Conservation (phyloP, 345 rosid genomes). For the Theobroma cacao region DNA sequence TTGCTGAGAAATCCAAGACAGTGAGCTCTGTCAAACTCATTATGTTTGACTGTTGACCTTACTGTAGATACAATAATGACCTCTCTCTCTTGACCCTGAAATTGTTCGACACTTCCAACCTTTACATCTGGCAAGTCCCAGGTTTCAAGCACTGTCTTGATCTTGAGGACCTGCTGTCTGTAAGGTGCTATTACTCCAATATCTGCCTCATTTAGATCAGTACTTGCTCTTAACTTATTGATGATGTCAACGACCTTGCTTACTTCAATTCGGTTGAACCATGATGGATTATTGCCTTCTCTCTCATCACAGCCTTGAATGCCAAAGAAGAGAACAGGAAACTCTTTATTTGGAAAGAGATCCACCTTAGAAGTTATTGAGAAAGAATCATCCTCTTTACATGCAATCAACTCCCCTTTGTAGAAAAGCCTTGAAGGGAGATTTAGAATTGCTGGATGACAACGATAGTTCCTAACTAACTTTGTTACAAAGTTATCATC, state of each 20-base stretch:
- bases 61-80: slow-evolving; percentile 64
- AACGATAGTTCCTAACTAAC: slow-evolving; percentile 50
- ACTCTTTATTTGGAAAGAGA: slow-evolving; percentile 40
- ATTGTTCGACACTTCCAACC: slow-evolving; percentile 74
- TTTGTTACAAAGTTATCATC: slow-evolving; percentile 45
- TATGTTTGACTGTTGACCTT: slow-evolving; percentile 54
- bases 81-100: slow-evolving; percentile 65
- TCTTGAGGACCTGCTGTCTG: slow-evolving; percentile 58
- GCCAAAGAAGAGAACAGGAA: slow-evolving; percentile 56
- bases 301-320: slow-evolving; percentile 72
- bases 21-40: slow-evolving; percentile 39
- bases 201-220: slow-evolving; percentile 33
- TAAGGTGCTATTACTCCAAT: slow-evolving; percentile 69
- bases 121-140: slow-evolving; percentile 42
- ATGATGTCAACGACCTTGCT: slow-evolving; percentile 61
- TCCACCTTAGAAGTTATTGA: slow-evolving; percentile 14
- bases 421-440: slow-evolving; percentile 65
- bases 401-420: slow-evolving; percentile 47
- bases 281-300: slow-evolving; percentile 65
- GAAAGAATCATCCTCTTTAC: slow-evolving; percentile 40
- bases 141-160: slow-evolving; percentile 45
- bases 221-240: slow-evolving; percentile 28
- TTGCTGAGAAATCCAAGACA: slow-evolving; percentile 55
- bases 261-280: slow-evolving; percentile 67
- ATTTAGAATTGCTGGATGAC: slow-evolving; percentile 53